These are phyloP conservation scores for Podospora appendiculata DNA, from an alignment of 495 filamentous ascomycete genomes.

Conservation along the genomic window DNA sequence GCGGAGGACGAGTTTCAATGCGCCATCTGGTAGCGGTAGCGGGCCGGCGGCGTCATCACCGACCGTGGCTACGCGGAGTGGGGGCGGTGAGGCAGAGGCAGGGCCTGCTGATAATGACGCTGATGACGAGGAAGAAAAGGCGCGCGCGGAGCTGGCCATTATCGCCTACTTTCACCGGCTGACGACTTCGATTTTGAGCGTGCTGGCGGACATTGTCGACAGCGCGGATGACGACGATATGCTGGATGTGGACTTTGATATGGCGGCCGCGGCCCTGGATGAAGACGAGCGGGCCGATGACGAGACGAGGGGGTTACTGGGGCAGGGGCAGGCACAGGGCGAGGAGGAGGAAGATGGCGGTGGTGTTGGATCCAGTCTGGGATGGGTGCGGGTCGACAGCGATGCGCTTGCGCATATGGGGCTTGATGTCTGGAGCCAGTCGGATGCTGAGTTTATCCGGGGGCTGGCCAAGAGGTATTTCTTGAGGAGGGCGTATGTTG, in stretches of 20 bases:
- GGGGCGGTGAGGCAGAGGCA: conserved; percentile 5
- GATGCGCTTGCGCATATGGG: conserved; percentile 76
- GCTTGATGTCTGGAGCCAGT: conserved; percentile 76
- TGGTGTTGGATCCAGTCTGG: conserved; percentile 3
- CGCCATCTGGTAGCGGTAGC: conserved; percentile 5
- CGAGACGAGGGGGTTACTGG: conserved; percentile 20
- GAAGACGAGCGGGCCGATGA: conserved; percentile 12
- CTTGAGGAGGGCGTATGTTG: conserved; percentile 57
- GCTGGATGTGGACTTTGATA: conserved; percentile 30
- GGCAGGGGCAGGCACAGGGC: background rate
- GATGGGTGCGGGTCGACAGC: conserved; percentile 50
- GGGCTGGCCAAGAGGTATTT: conserved; percentile 66
- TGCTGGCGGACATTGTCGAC: conserved; percentile 61
- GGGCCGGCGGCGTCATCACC: conserved; percentile 33
- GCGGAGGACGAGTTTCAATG: conserved; percentile 21
- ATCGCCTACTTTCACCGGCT: conserved; percentile 90
- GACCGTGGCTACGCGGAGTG: conserved; percentile 3
- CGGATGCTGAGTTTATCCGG: conserved; percentile 65
- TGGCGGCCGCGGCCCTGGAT: conserved; percentile 8
- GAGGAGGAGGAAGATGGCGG: conserved; percentile 20
- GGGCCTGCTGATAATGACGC: background rate
- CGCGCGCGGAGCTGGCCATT: conserved; percentile 58
- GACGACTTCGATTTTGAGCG: conserved; percentile 62
- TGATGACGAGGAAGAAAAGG: conserved; percentile 21
- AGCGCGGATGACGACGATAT: conserved; percentile 45